Conservation (phyloP, 495 filamentous ascomycete species). For the Cairneyella variabilis region DNA sequence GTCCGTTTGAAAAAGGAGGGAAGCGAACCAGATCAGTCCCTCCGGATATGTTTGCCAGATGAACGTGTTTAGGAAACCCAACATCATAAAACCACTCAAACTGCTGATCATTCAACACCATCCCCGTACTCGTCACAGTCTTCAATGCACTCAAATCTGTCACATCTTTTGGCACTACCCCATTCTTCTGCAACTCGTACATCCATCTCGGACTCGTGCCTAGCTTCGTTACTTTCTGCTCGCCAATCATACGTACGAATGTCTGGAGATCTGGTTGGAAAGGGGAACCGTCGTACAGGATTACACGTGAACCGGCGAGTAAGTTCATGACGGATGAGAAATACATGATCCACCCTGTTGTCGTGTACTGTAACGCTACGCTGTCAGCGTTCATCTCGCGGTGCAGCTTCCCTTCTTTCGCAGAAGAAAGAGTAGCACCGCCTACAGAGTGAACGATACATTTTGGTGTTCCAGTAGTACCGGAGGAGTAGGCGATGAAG, state of each 20-base stretch:
- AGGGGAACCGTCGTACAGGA: conserved; percentile 76
- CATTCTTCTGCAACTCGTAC: conserved; percentile 59
- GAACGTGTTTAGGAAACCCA: conserved; percentile 62
- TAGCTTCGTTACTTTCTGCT: conserved; percentile 56
- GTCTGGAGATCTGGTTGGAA: conserved; percentile 61
- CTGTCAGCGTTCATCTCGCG: conserved; percentile 42
- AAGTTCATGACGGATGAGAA: conserved; percentile 50
- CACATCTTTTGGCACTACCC: conserved; percentile 54
- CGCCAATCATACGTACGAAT: conserved; percentile 53
- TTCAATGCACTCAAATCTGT: conserved; percentile 56
- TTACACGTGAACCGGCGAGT: conserved; percentile 48
- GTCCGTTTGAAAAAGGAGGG: background rate
- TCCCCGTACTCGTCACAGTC: conserved; percentile 65
- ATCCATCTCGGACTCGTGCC: conserved; percentile 74
- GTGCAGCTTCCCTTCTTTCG: conserved; percentile 62
- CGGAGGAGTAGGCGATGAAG: conserved; percentile 67
- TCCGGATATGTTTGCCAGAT: conserved; percentile 70
- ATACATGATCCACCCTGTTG: conserved; percentile 82
- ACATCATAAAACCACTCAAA: conserved; percentile 82
- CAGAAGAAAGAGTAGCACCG: conserved; percentile 51
- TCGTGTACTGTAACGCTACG: conserved; percentile 45
- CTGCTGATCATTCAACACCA: conserved; percentile 69
- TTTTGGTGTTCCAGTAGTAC: conserved; percentile 72
- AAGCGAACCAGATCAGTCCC: conserved; percentile 65
- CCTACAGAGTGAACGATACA: conserved; percentile 71